Percentiles rank a stretch among this genome's conserved stretches.
phyloP scores from a whole-genome alignment of 495 filamentous ascomycete species.

The Polyplosphaeria fusca region DNA sequence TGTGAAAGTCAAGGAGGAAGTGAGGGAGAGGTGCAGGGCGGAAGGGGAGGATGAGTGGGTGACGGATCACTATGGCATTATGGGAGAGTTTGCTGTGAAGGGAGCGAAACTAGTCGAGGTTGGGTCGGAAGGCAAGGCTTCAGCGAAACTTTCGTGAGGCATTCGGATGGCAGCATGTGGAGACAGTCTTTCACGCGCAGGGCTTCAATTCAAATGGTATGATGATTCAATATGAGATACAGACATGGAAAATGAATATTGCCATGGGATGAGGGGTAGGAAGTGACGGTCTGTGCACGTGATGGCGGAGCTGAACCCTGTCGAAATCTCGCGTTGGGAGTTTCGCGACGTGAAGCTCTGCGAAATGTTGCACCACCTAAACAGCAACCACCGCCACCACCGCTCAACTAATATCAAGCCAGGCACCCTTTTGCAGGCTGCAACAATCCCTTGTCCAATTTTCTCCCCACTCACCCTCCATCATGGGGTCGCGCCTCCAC shows the following conservation, averaged over 20 bases:
- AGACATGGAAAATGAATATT: too few relatives aligned
- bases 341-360: background rate
- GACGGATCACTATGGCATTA: slow-evolving; percentile 52
- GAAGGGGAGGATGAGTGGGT: slow-evolving; percentile 45
- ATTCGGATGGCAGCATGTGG: too few relatives aligned
- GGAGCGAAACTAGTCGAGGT: background rate
- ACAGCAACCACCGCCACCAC: background rate
- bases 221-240: too few relatives aligned
- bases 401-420: too few relatives aligned
- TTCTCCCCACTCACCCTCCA: background rate
- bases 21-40: slow-evolving; percentile 28
- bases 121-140: background rate
- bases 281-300: background rate
- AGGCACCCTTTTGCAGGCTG: too few relatives aligned
- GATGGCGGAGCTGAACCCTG: background rate
- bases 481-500: slow-evolving; percentile 55
- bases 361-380: background rate
- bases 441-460: too few relatives aligned
- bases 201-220: too few relatives aligned
- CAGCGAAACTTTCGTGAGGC: background rate
- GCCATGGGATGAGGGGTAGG: too few relatives aligned
- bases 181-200: too few relatives aligned
- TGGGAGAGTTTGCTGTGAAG: slow-evolving; percentile 35
- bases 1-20: slow-evolving; percentile 34
- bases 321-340: slow-evolving; percentile 2